Evolutionary conservation across 2,329 filamentous ascomycete genomes (phyloP), one percentile per base, ranked within the genome.

Genomic region (Zopfia rhizophila): DNA sequence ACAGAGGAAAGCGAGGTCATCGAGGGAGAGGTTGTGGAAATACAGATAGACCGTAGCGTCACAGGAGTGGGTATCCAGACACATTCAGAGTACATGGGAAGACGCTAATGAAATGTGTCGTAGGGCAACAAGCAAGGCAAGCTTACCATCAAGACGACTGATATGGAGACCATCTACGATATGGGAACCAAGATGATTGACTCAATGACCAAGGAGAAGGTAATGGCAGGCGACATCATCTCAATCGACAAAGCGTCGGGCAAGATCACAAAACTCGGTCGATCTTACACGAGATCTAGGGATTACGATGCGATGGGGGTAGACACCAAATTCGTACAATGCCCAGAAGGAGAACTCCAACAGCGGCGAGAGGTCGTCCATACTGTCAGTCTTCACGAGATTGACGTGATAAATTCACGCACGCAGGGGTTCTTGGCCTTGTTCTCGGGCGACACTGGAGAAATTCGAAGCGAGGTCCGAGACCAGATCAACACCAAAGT

Each of bases 121-220:
- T 35, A 83, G 81, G 90, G 89, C 59, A 95, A 94, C 66, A 99
- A 97, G 81, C 93, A 97, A 80, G 94, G 94, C 66, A 99, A 99
- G 76, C 86, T 99, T 56, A 99, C 94, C 14, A 96, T 99, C 78
- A 99, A 99, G 78, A 99, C 94, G 8, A 97, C 93, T 47, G 94
- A 99, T 73, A 99, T 99, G 94, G 94, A 99, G 76, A 96, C 94
- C 10, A 90, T 99, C 58, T 99, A 97, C 77, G 94, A 99, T 67
- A 97, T 99, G 92, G 94, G 94, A 56, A 93, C 89, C 59, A 97
- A 97, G 78, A 97, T 99, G 94, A 99, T 99, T 59, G 94, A 99
- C 70, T 91, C 91, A 56, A 97, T 99, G 91, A 97, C 92, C 59
- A 97, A 97, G 76, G 94, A 99, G 79, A 93, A 95, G 65, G 91